These are phyloP conservation scores for Thymus quinquecostatus DNA, from an alignment of 257 asterid species.

Conservation along the genomic window DNA sequence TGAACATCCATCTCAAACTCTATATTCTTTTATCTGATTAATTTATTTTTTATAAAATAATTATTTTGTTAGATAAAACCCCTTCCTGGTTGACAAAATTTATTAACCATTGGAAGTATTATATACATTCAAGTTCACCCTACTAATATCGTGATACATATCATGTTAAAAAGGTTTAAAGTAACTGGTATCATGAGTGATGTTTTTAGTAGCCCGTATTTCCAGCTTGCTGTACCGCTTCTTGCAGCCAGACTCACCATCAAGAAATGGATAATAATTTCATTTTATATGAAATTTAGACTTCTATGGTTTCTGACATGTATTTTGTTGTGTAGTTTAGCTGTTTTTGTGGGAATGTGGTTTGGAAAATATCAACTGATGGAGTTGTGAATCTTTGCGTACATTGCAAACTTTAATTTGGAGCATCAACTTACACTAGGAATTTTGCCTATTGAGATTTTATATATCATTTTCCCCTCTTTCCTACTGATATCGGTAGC, in stretches of 20 bases:
- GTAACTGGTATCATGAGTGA: background rate
- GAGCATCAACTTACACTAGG: background rate
- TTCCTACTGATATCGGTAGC: background rate
- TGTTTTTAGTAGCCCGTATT: background rate
- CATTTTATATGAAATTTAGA: background rate
- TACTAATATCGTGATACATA: background rate
- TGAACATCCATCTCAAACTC: background rate
- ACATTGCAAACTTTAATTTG: background rate
- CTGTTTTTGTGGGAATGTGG: background rate
- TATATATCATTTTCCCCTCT: background rate
- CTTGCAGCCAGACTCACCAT: background rate
- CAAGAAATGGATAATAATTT: background rate
- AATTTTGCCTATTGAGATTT: background rate
- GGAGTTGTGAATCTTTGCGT: constrained; percentile 1
- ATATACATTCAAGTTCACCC: background rate
- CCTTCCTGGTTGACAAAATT: background rate
- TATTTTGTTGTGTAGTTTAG: background rate
- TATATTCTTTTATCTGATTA: background rate
- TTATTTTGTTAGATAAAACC: no score
- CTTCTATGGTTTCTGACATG: background rate
- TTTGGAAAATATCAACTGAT: constrained; percentile 1
- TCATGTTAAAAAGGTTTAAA: background rate
- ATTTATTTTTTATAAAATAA: background rate
- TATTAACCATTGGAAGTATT: background rate
- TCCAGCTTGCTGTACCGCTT: constrained; percentile 9